Conservation (phyloP, 306 rosid species). For the Corylus americana region DNA sequence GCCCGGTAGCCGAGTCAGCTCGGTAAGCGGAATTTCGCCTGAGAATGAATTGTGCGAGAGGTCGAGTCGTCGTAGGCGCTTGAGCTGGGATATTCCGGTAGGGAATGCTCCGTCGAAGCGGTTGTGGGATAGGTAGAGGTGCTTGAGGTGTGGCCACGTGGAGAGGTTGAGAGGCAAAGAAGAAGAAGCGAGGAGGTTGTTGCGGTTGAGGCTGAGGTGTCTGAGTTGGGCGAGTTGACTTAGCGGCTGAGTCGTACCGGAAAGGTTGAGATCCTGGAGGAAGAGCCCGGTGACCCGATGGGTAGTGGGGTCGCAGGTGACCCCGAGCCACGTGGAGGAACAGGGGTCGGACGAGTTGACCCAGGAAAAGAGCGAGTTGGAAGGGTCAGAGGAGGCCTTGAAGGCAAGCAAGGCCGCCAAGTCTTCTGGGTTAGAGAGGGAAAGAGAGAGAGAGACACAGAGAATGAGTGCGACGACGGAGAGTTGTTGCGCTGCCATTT, state of each 20-base stretch:
- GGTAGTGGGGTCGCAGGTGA: slow-evolving; percentile 27
- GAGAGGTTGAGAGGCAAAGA: slow-evolving; percentile 13
- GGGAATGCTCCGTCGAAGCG: slow-evolving; percentile 23
- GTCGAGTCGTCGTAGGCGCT: slow-evolving; percentile 22
- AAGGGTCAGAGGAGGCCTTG: too few species aligned
- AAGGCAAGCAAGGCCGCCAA: too few species aligned
- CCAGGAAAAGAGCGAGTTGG: too few species aligned
- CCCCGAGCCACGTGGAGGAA: slow-evolving; percentile 32
- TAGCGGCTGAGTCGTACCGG: slow-evolving; percentile 25
- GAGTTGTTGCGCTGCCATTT: too few species aligned
- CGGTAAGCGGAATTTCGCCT: background rate
- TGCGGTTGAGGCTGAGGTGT: slow-evolving; percentile 33
- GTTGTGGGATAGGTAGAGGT: slow-evolving; percentile 35
- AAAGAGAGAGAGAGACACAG: too few species aligned
- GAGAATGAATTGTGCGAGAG: slow-evolving; percentile 24
- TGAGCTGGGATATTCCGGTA: slow-evolving; percentile 9
- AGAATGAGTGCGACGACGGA: too few species aligned
- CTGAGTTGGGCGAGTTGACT: slow-evolving; percentile 18
- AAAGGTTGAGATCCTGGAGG: slow-evolving; percentile 27
- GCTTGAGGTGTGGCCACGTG: slow-evolving; percentile 27
- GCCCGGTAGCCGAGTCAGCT: slow-evolving; percentile 16
- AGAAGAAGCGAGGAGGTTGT: background rate
- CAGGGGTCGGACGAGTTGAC: too few species aligned
- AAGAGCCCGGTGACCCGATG: slow-evolving; percentile 23
- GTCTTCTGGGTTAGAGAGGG: too few species aligned